These are phyloP conservation scores for Trifolium subterraneum DNA, from an alignment of 306 rosid genomes.

Conservation along the genomic window DNA sequence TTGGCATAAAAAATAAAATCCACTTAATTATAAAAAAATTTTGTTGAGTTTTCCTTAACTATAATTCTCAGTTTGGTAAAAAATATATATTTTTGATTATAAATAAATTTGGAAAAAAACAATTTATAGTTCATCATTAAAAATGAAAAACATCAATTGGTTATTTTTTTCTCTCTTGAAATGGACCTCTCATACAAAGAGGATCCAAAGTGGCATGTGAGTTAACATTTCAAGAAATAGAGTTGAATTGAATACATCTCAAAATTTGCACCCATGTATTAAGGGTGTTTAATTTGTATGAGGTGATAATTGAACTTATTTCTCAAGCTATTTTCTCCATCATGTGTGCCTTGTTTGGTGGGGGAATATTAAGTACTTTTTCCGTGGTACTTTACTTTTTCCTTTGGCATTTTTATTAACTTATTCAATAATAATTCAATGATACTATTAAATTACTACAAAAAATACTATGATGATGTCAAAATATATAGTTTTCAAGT, in stretches of 20 bases:
- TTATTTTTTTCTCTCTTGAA: neutral
- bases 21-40: too few species aligned
- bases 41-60: too few species aligned
- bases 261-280: neutral
- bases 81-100: too few species aligned
- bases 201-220: neutral
- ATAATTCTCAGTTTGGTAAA: too few species aligned
- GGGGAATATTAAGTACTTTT: constrained; percentile 46
- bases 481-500: too few species aligned
- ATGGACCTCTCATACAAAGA: neutral
- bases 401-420: constrained; percentile 26
- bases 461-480: too few species aligned
- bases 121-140: too few species aligned
- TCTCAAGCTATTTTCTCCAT: neutral
- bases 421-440: neutral
- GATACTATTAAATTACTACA: too few species aligned
- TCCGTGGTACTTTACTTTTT: constrained; percentile 58
- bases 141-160: neutral
- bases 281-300: neutral
- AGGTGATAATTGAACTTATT: neutral
- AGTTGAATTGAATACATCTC: neutral
- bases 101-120: too few species aligned
- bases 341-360: constrained; percentile 41
- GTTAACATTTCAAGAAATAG: neutral
- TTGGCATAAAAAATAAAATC: too few species aligned